Conservation (phyloP, 2,329 filamentous ascomycete species). For the Ascochyta koolunga region DNA sequence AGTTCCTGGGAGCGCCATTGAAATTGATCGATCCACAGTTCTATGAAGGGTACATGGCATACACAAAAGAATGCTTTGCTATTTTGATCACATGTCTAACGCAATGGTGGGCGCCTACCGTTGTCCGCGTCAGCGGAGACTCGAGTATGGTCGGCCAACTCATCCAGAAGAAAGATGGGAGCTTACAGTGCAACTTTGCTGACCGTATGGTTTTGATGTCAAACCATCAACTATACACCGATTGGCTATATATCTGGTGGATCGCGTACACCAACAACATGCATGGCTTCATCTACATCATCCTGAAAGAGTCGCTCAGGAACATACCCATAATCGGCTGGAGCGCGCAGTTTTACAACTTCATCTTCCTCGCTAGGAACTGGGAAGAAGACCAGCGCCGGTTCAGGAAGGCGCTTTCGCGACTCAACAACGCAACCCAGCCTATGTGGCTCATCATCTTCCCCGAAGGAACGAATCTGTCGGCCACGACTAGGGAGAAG, state of each 20-base stretch:
- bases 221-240: slow-evolving; percentile 87
- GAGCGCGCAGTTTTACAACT: slow-evolving; percentile 85
- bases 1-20: slow-evolving; percentile 76
- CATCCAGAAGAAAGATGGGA: slow-evolving; percentile 70
- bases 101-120: slow-evolving; percentile 85
- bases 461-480: slow-evolving; percentile 85
- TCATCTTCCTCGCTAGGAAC: slow-evolving; percentile 90
- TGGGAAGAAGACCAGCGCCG: slow-evolving; percentile 80
- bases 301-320: slow-evolving; percentile 85
- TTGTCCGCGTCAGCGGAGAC: slow-evolving; percentile 83
- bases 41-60: slow-evolving; percentile 85
- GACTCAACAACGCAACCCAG: slow-evolving; percentile 71
- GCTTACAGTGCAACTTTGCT: slow-evolving; percentile 78
- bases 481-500: slow-evolving; percentile 70
- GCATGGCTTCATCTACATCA: slow-evolving; percentile 88
- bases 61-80: slow-evolving; percentile 84
- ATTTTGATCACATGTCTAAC: slow-evolving; percentile 80
- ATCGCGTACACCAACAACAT: slow-evolving; percentile 83
- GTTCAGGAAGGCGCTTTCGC: slow-evolving; percentile 74
- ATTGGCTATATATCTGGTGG: slow-evolving; percentile 95
- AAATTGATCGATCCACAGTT: slow-evolving; percentile 77
- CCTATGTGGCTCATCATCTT: slow-evolving; percentile 93
- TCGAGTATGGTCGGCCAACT: slow-evolving; percentile 79
- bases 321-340: slow-evolving; percentile 79
- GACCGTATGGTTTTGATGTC: slow-evolving; percentile 83